Evolutionary conservation across 2,329 filamentous ascomycete genomes (phyloP).

Genomic region (Penicillium sp.): DNA sequence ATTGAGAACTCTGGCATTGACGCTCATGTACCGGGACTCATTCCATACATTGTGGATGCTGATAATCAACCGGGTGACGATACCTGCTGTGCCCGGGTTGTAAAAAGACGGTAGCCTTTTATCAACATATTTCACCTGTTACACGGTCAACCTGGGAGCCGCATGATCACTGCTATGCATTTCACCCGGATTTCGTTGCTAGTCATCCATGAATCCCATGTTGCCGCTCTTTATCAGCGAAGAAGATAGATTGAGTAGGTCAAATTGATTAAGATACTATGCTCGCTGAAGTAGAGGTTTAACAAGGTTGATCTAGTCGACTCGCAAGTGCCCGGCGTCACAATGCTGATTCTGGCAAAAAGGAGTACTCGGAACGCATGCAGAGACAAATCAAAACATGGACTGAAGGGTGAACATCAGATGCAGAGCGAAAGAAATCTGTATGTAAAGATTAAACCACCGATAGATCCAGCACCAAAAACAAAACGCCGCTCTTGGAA

Average conservation of each 20-base stretch:
- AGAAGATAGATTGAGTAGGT: no score
- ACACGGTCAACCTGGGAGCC: neutral
- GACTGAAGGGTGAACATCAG: neutral
- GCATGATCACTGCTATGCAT: neutral
- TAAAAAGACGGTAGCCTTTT: no score
- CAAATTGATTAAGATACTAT: no score
- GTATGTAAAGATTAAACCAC: neutral
- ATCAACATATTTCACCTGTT: no score
- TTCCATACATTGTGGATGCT: neutral
- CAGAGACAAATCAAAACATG: no score
- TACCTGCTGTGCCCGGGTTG: neutral
- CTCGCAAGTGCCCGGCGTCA: no score
- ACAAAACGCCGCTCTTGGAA: constrained; percentile 1
- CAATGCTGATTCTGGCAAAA: neutral
- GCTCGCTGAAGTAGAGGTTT: no score
- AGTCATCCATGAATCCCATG: no score
- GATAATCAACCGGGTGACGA: neutral
- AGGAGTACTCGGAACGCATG: neutral
- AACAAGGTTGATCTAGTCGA: no score
- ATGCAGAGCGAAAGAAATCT: neutral
- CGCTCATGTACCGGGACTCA: no score
- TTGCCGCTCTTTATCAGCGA: no score
- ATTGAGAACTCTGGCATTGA: neutral
- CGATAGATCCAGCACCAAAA: neutral
- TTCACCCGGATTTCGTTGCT: no score